Percentiles rank a stretch among this genome's conserved stretches.
Conservation (phyloP, 495 filamentous ascomycete genomes). For the Xylaria scruposa region DNA sequence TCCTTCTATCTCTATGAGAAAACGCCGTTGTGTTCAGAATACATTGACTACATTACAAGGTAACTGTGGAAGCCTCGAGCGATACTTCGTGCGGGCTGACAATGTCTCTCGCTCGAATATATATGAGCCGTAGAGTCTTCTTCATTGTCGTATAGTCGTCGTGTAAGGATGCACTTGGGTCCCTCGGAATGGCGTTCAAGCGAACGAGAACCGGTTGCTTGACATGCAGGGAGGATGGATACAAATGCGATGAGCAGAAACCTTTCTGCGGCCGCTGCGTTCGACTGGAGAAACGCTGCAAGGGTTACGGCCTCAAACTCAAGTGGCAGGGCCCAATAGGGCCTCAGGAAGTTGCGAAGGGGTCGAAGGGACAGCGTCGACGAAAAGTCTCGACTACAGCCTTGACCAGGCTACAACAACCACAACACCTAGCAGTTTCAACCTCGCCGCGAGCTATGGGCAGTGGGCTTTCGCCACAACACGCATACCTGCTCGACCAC, state of each 20-base stretch:
- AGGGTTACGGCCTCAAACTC: slow-evolving; percentile 40
- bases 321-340: slow-evolving; percentile 33
- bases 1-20: neutral
- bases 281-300: slow-evolving; percentile 36
- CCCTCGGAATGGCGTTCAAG: slow-evolving; percentile 33
- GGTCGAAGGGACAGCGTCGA: slow-evolving; percentile 19
- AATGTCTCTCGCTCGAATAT: neutral
- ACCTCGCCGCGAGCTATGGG: slow-evolving; percentile 18
- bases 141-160: neutral
- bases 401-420: neutral
- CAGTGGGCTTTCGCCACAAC: slow-evolving; percentile 11
- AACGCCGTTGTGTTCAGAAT: neutral
- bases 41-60: neutral
- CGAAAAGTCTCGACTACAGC: neutral
- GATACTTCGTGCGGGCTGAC: neutral
- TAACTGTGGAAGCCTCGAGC: neutral
- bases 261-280: slow-evolving; percentile 40
- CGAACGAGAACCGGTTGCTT: slow-evolving; percentile 42
- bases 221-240: slow-evolving; percentile 42
- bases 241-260: slow-evolving; percentile 42
- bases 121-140: neutral
- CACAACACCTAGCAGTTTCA: neutral
- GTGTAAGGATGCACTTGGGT: neutral
- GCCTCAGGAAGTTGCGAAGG: slow-evolving; percentile 14
- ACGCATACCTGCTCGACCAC: slow-evolving; percentile 38